Evolutionary conservation across 768 basidiomycete species (phyloP).

Genomic region (Boletus vermiculosoides): DNA sequence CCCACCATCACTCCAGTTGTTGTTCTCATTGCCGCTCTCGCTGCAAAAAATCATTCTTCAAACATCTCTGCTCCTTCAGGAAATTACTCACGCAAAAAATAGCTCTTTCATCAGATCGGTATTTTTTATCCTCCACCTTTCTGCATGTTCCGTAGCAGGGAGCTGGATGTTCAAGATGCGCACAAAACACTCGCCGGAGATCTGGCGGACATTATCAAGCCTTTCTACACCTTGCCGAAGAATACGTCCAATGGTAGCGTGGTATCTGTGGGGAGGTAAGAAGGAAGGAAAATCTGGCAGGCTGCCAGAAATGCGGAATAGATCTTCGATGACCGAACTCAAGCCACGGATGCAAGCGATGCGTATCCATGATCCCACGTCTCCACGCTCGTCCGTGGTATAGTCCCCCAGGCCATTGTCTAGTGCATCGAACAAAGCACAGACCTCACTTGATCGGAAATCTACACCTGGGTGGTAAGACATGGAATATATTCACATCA

Average conservation of each 20-base stretch:
- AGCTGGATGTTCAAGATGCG: slow-evolving; percentile 47
- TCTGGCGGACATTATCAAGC: slow-evolving; percentile 85
- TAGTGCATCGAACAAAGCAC: slow-evolving; percentile 52
- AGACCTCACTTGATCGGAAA: slow-evolving; percentile 45
- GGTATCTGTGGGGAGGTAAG: slow-evolving; percentile 58
- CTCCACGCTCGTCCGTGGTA: slow-evolving; percentile 90
- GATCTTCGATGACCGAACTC: slow-evolving; percentile 47
- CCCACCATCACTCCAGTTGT: slow-evolving; percentile 65
- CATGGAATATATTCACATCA: slow-evolving; percentile 8
- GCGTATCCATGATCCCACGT: slow-evolving; percentile 96
- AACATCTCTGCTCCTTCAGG: neutral
- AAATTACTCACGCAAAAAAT: slow-evolving; percentile 47
- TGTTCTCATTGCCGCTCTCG: slow-evolving; percentile 31
- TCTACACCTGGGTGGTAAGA: slow-evolving; percentile 37
- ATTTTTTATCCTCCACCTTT: slow-evolving; percentile 54
- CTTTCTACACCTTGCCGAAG: slow-evolving; percentile 90
- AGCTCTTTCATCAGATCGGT: slow-evolving; percentile 48
- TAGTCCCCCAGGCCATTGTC: slow-evolving; percentile 86
- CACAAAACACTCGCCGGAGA: slow-evolving; percentile 64
- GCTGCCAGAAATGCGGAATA: slow-evolving; percentile 46
- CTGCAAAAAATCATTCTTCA: slow-evolving; percentile 22
- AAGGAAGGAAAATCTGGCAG: slow-evolving; percentile 53
- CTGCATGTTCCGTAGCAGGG: slow-evolving; percentile 40
- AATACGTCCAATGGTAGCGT: slow-evolving; percentile 58
- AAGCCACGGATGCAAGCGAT: slow-evolving; percentile 72